These are phyloP conservation scores for Erysimum cheiri DNA, from an alignment of 441 rosid genomes.

Conservation along the genomic window DNA sequence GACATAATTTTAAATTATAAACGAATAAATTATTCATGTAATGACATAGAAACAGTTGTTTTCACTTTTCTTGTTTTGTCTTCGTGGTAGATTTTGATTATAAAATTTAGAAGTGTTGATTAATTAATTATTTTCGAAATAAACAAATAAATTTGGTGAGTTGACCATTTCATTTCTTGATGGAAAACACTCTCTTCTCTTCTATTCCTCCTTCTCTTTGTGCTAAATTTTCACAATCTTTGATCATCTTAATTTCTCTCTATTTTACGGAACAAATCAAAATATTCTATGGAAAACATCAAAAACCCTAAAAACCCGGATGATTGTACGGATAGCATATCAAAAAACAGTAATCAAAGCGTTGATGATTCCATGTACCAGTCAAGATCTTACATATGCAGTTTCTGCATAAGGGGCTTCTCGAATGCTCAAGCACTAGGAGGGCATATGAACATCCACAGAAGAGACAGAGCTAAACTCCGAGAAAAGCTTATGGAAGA, in stretches of 20 bases:
- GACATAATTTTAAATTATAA: conserved; percentile 5
- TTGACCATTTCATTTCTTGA: conserved; percentile 39
- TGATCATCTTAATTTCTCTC: conserved; percentile 22
- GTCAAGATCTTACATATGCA: conserved; percentile 62
- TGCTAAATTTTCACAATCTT: conserved; percentile 23
- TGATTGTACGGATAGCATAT: conserved; percentile 26
- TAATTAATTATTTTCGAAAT: conserved; percentile 8
- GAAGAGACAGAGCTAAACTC: conserved; percentile 68
- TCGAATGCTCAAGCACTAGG: conserved; percentile 74
- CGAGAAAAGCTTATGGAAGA: conserved; percentile 48
- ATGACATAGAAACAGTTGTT: conserved; percentile 34
- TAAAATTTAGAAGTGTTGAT: conserved; percentile 14
- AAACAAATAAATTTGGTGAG: conserved; percentile 9
- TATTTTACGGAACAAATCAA: conserved; percentile 9
- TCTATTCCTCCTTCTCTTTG: conserved; percentile 16
- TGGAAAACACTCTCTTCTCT: conserved; percentile 3
- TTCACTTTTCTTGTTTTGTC: conserved; percentile 28
- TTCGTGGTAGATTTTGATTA: conserved; percentile 34
- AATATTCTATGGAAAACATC: conserved; percentile 31
- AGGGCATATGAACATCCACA: conserved; percentile 78
- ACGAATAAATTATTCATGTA: conserved; percentile 32
- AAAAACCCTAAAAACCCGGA: conserved; percentile 35
- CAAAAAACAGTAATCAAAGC: conserved; percentile 37
- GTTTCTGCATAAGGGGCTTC: conserved; percentile 70
- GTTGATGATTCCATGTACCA: conserved; percentile 37